Percentiles rank a stretch among this genome's conserved stretches.
Evolutionary conservation across 768 basidiomycete species (phyloP).

Genomic region (Boletus pseudo-olivaceus): DNA sequence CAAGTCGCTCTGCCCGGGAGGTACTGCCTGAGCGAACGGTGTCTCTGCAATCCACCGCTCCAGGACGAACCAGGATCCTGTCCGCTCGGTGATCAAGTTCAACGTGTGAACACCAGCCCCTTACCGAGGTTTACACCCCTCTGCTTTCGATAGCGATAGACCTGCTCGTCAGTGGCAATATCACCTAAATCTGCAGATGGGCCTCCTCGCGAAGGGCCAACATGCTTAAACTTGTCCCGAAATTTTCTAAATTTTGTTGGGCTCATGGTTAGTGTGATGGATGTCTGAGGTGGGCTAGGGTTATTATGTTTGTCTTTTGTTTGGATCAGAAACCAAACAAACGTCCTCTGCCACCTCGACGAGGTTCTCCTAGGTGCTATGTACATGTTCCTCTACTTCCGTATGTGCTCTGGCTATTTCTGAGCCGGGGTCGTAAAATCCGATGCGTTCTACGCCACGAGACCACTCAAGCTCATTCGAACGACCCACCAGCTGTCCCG

Average conservation of each 20-base stretch:
- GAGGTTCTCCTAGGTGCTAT: neutral
- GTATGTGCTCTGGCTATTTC: neutral
- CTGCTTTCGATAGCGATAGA: conserved; percentile 66
- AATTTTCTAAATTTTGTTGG: conserved; percentile 7
- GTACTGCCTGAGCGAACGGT: conserved; percentile 52
- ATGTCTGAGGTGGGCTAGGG: neutral
- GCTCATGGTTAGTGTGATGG: conserved; percentile 7
- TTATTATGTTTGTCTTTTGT: conserved; percentile 7
- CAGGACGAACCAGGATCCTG: conserved; percentile 77
- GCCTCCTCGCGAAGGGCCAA: neutral
- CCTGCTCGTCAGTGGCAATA: conserved; percentile 7
- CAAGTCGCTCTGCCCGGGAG: conserved; percentile 62
- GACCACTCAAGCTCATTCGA: neutral
- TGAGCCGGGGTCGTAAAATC: neutral
- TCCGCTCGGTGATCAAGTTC: conserved; percentile 7
- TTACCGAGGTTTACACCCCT: conserved; percentile 80
- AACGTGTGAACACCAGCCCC: conserved; percentile 1
- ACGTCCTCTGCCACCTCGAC: neutral
- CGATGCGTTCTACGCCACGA: neutral
- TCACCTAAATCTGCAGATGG: conserved; percentile 6
- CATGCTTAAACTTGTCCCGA: conserved; percentile 16
- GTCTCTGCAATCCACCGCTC: conserved; percentile 70
- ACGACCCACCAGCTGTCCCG: neutral
- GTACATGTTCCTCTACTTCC: neutral
- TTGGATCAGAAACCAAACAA: conserved; percentile 18